A percentile compares a stretch with the other conserved stretches of the same genome.
These are phyloP conservation scores for Ilyonectria robusta DNA, from an alignment of 2,329 filamentous ascomycete genomes.

Conservation along the genomic window DNA sequence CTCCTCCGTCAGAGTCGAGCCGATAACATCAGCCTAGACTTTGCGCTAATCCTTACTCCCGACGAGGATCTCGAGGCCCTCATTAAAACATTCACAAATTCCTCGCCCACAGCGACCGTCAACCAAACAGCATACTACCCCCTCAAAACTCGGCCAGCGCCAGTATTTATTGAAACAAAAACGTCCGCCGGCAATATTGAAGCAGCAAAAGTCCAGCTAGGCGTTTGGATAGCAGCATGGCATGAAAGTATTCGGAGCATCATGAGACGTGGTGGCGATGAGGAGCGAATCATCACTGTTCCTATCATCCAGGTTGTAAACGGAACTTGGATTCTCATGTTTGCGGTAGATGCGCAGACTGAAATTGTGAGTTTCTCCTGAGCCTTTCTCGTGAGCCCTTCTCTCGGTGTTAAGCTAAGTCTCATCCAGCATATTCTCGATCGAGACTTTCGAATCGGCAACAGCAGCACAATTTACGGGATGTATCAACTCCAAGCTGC, in stretches of 20 bases:
- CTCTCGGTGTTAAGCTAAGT: not conserved
- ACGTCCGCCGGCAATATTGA: slow-evolving; percentile 17
- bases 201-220: slow-evolving; percentile 21
- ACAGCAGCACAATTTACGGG: slow-evolving; percentile 12
- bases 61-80: not conserved
- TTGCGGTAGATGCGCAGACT: slow-evolving; percentile 17
- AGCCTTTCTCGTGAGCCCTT: not conserved
- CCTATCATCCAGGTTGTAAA: slow-evolving; percentile 25
- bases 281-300: slow-evolving; percentile 20
- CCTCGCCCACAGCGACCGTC: not conserved
- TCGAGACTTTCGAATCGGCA: slow-evolving; percentile 25
- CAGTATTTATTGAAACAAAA: slow-evolving; percentile 30
- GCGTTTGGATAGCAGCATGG: slow-evolving; percentile 32
- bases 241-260: slow-evolving; percentile 29
- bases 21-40: slow-evolving; percentile 26
- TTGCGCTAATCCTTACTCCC: slow-evolving; percentile 19
- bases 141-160: slow-evolving; percentile 17
- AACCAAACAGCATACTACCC: slow-evolving; percentile 25
- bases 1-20: slow-evolving; percentile 17
- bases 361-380: slow-evolving; percentile 24
- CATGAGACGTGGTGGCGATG: slow-evolving; percentile 2
- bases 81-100: slow-evolving; percentile 15
- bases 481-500: slow-evolving; percentile 31
- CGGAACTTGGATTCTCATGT: slow-evolving; percentile 20
- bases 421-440: slow-evolving; percentile 14